Evolutionary conservation across 495 filamentous ascomycete species (phyloP).

Genomic region (Tuber melanosporum): DNA sequence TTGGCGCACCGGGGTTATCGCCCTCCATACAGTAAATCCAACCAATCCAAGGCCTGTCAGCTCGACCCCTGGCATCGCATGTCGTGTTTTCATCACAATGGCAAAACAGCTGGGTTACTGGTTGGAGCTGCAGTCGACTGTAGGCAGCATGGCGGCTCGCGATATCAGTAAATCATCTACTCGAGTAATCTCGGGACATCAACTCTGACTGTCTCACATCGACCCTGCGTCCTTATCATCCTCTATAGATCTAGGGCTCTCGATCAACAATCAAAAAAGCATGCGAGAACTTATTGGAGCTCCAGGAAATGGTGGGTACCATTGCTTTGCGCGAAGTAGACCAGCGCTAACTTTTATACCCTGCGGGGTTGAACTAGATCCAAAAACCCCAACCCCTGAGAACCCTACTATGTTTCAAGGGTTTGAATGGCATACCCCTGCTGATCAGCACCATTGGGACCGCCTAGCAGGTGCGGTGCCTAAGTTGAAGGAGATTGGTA

Average conservation of each 20-base stretch:
- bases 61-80: background rate
- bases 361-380: background rate
- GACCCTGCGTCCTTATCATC: background rate
- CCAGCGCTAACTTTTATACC: background rate
- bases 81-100: background rate
- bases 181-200: background rate
- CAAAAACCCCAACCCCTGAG: constrained; percentile 42
- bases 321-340: background rate
- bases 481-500: constrained; percentile 54
- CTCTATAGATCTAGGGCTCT: background rate
- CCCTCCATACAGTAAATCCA: no score
- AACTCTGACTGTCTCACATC: background rate
- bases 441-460: constrained; percentile 58
- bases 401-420: constrained; percentile 64
- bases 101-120: background rate
- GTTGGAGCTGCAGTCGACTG: background rate
- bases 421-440: constrained; percentile 70
- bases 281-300: background rate
- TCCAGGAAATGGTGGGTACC: background rate
- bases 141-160: background rate
- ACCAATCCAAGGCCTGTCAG: background rate
- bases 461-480: constrained; percentile 54
- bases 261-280: background rate
- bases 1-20: background rate
- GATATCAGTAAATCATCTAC: background rate